Percentiles rank a stretch among this genome's conserved stretches.
Evolutionary conservation across 78 protist species (phyloP).

Genomic region (Pigoraptor vietnamica): DNA sequence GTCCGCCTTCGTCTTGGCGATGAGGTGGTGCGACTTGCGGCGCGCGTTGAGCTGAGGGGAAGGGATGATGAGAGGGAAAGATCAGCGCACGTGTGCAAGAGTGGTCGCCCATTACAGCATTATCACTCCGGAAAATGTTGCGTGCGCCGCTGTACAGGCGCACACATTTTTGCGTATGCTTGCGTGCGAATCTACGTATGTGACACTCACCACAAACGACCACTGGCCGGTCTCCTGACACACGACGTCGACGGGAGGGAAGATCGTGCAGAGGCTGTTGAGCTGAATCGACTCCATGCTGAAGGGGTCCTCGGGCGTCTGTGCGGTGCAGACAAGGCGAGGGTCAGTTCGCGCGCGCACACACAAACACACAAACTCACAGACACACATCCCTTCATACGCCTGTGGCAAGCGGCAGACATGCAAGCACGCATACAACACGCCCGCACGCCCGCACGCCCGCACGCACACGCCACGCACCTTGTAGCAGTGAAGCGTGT

Average conservation of each 20-base stretch:
- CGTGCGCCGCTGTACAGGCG: too few species aligned
- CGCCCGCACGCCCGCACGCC: not conserved
- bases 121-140: too few species aligned
- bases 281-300: not conserved
- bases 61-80: too few species aligned
- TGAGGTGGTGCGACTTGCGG: not conserved
- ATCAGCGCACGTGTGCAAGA: too few species aligned
- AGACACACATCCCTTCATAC: not conserved
- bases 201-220: not conserved
- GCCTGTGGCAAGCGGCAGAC: not conserved
- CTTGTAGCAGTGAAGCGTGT: not conserved
- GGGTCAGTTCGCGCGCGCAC: not conserved
- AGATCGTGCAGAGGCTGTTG: conserved; percentile 2
- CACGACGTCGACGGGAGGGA: not conserved
- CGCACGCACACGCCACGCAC: not conserved
- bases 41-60: not conserved
- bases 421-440: not conserved
- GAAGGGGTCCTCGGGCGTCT: not conserved
- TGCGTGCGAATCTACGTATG: not conserved
- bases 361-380: not conserved
- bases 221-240: not conserved
- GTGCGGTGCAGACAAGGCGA: not conserved
- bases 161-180: not conserved
- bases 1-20: not conserved
- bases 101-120: too few species aligned